Base-by-base conservation (phyloP, 495 filamentous ascomycete genomes). In the Haplographium delicatum region DNA sequence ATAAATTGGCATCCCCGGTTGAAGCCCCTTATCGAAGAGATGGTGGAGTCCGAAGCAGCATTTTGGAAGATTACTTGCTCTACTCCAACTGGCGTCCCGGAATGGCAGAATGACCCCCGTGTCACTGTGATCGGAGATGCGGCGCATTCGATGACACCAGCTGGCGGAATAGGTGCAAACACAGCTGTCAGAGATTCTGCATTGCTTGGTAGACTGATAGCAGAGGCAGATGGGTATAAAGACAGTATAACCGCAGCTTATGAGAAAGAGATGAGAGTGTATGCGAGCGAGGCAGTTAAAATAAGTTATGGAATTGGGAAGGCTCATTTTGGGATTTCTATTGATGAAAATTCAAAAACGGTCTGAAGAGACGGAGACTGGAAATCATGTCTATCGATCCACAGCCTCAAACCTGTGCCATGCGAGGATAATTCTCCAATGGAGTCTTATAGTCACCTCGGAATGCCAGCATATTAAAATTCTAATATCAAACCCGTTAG, bases 101-200 rank as follows among this genome's bases (percentile, higher is more conserved):
- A 73, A 47, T 80, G 74, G 74, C 33, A 43, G 5, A 76, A 74
- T 37, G 65, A 75, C 26, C 60, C 64, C 2, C 66, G 74, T 6
- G 78, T 83, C n/a, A 81, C 80, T 0, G 63, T 83, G 6, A 73
- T 83, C 11, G 81, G 80, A 1, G 79, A 84, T 52, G 77, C 80
- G 0, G 75, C 67, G 20, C 81, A 84, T 58, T 68, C 68, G 11
- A 83, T 82, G 79, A 81, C 80, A 4, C 81, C 81, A 4, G 79
- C 78, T 0, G 77, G 74, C 0, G 79, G 78, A 2, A 73, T 76
- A 44, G 80, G 80, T 1, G 78, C 76, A 10, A 81, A 80, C 51
- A 81, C 79, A 0, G 79, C 78, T 33, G 65, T 82, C 11, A 56
- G 67, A 47, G 74, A 79, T 51, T 71, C 75, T 5, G 73, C 71